phyloP scores from a whole-genome alignment of 2,329 filamentous ascomycete genomes.

The Lachnellula subtilissima region DNA sequence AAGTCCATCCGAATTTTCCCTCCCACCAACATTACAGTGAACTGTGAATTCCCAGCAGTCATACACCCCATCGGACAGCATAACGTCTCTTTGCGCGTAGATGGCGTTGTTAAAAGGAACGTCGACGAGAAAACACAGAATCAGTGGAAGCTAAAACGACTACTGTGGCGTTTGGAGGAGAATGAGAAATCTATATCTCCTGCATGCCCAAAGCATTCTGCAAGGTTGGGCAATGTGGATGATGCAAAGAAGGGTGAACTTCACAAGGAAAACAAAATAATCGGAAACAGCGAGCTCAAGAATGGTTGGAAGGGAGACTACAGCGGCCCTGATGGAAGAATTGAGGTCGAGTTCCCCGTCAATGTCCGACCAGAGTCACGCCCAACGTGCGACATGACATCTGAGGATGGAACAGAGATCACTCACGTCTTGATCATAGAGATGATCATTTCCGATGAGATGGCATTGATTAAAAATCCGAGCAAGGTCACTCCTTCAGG shows the following conservation, averaged over 20 bases:
- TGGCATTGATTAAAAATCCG: constrained; percentile 64
- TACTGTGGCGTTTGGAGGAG: constrained; percentile 92
- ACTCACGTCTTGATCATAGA: constrained; percentile 85
- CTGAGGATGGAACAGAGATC: constrained; percentile 69
- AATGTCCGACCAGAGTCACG: constrained; percentile 52
- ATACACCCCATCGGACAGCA: constrained; percentile 84
- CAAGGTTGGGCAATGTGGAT: constrained; percentile 42
- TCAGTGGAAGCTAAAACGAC: constrained; percentile 82
- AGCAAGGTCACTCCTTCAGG: constrained; percentile 76
- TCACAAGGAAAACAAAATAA: constrained; percentile 69
- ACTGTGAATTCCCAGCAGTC: constrained; percentile 74
- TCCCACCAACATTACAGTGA: constrained; percentile 87
- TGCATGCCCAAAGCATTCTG: constrained; percentile 71
- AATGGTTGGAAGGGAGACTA: constrained; percentile 80
- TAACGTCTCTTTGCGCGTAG: constrained; percentile 72
- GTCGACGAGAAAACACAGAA: constrained; percentile 65
- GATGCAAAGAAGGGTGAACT: constrained; percentile 58
- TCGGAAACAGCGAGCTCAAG: constrained; percentile 79
- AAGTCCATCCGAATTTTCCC: constrained; percentile 92
- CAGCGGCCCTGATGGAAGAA: constrained; percentile 60
- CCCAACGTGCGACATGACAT: constrained; percentile 73
- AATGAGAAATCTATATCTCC: constrained; percentile 72
- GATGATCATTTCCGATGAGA: constrained; percentile 91
- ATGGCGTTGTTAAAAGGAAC: constrained; percentile 74
- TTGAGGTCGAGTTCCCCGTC: constrained; percentile 75